A percentile compares a stretch with the other conserved stretches of the same genome.
Conservation (phyloP, 805 yeast genomes). For the Metschnikowia shivogae region DNA sequence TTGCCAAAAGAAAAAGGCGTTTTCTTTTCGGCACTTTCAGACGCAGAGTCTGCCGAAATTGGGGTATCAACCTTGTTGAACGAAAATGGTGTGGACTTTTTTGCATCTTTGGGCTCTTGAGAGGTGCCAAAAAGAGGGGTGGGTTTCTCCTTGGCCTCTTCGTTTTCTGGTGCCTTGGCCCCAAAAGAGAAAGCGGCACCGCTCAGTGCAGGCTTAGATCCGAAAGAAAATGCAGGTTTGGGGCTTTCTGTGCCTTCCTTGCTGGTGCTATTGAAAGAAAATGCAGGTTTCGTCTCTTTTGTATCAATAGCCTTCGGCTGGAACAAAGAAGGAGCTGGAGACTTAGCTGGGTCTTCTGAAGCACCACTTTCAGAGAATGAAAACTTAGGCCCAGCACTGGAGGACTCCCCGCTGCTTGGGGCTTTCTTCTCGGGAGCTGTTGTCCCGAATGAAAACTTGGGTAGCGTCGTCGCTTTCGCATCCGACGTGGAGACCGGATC, state of each 20-base stretch:
- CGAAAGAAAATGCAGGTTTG: conserved; percentile 16
- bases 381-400: neutral
- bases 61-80: neutral
- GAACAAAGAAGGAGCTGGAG: neutral
- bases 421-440: neutral
- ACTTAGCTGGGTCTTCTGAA: neutral
- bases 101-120: neutral
- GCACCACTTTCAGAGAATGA: neutral
- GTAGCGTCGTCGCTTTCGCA: neutral
- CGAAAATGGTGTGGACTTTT: conserved; percentile 2
- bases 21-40: neutral
- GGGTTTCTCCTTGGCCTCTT: neutral
- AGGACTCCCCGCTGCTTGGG: neutral
- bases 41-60: too few relatives aligned
- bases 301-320: neutral
- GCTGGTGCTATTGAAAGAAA: conserved; percentile 5
- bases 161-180: neutral
- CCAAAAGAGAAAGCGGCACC: conserved; percentile 2
- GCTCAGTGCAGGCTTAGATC: conserved; percentile 2
- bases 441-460: conserved; percentile 1
- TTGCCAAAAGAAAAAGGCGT: conserved; percentile 7
- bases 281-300: neutral
- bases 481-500: neutral
- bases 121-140: neutral
- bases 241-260: neutral